These are phyloP conservation scores for Eucalyptus cladocalyx DNA, from an alignment of 345 rosid species.

Conservation along the genomic window DNA sequence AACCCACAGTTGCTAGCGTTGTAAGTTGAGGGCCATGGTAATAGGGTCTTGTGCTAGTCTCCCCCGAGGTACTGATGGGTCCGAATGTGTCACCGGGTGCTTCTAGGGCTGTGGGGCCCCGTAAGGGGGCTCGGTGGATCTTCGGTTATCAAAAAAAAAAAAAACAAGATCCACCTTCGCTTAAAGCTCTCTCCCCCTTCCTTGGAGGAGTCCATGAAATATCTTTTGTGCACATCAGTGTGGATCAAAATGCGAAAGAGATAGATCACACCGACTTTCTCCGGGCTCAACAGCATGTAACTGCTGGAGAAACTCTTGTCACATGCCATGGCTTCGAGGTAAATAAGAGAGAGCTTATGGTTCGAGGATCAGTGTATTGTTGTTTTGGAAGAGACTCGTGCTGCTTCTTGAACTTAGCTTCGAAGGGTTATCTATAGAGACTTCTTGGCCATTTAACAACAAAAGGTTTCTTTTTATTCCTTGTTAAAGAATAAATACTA, in stretches of 20 bases:
- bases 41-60: accelerated
- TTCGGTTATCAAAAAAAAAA: too few relatives aligned
- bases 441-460: not conserved
- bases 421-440: not conserved
- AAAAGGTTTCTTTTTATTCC: not conserved
- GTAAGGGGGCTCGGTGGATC: too few relatives aligned
- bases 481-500: not conserved
- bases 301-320: slow-evolving; percentile 19
- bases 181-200: slow-evolving; percentile 15
- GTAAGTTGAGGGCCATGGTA: too few relatives aligned
- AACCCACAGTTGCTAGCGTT: accelerated
- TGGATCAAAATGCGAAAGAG: slow-evolving; percentile 34
- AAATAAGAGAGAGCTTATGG: not conserved
- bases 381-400: not conserved
- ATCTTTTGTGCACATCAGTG: slow-evolving; percentile 16
- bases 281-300: slow-evolving; percentile 37
- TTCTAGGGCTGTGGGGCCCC: too few relatives aligned
- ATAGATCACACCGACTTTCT: slow-evolving; percentile 27
- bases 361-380: not conserved
- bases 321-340: not conserved
- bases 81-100: too few relatives aligned
- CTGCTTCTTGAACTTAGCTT: not conserved
- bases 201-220: slow-evolving; percentile 28
- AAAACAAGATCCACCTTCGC: slow-evolving; percentile 38
- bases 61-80: accelerated